Base-by-base conservation (phyloP, 192 early-diverging fungal species). In the Coemansia sp. region DNA sequence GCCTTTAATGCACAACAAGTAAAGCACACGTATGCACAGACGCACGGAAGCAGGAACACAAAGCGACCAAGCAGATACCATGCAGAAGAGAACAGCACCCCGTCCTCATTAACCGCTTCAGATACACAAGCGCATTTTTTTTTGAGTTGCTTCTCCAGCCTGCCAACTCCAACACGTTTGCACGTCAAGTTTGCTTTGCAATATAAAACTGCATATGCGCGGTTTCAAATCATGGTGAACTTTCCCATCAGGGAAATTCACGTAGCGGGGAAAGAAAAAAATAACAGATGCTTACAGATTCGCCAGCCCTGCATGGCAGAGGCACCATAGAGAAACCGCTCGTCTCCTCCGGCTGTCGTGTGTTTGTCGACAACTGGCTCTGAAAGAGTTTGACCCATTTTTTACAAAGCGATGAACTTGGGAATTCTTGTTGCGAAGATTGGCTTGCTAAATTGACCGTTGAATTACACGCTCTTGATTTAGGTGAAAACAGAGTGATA, bases 231-330 rank as follows among this genome's bases (percentile, higher is more conserved):
- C 32, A 34, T 34, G 32, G 32, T 34, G 32, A 34, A 34, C n/a
- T 34, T 34, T 34, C 32, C 32, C 32, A 34, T 34, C 32, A 2
- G 32, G 32, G 32, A 34, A 2, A 9, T 34, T 34, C 3, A 34
- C 3, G 2, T 34, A 34, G 32, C 32, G 32, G 32, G 32, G 32
- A 34, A 7, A 34, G 32, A 34, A 15, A 10, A 44, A 17, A 32
- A 46, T 18, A 37, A 37, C 44, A 47, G 16, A 67, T 71, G 60
- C 74, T 77, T 77, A 77, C 74, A 67, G 64, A 77, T 71, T 78
- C 96, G 81, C 96, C 96, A 98, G 50, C 96, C 96, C 81, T 98
- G 96, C 96, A 98, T 98, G 47, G 83, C 84, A 36, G 89, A 92
- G 40, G 91, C 88, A 36, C 88, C 93, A 66, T 87, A 98, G 30